Percentiles rank a stretch among this genome's conserved stretches.
Conservation (phyloP, 345 rosid genomes). For the Salix brachista region DNA sequence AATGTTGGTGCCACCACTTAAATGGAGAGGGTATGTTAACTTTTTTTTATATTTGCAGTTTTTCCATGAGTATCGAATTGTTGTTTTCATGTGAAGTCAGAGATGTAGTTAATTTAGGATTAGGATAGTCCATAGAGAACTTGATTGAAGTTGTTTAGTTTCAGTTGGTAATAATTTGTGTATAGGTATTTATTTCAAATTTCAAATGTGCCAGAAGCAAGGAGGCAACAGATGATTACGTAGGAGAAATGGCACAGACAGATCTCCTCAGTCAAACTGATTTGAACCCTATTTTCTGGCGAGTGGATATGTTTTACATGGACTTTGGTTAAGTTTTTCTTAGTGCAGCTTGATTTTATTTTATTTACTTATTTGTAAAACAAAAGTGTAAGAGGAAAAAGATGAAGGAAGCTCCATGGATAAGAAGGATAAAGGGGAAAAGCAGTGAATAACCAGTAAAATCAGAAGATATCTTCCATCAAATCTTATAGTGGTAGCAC, state of each 20-base stretch:
- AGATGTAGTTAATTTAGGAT: neutral
- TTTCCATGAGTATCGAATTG: neutral
- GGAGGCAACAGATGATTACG: neutral
- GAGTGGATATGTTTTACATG: neutral
- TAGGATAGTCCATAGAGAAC: neutral
- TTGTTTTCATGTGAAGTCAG: neutral
- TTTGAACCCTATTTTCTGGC: neutral
- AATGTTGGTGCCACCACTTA: constrained; percentile 94
- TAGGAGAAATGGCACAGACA: neutral
- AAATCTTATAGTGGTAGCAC: neutral
- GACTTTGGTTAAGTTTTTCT: neutral
- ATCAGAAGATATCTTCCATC: neutral
- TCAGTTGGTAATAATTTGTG: neutral
- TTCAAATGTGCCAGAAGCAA: neutral
- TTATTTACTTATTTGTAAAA: neutral
- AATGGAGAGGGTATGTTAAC: constrained; percentile 78
- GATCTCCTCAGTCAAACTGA: neutral
- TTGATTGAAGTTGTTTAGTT: neutral
- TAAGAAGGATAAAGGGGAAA: neutral
- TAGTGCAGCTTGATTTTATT: neutral
- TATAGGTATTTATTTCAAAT: neutral
- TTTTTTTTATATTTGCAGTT: constrained; percentile 12
- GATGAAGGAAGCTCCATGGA: neutral
- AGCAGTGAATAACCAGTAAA: neutral
- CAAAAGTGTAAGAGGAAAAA: neutral